These are phyloP conservation scores for Trypanosoma theileri DNA, from an alignment of 208 protist genomes.

Conservation along the genomic window DNA sequence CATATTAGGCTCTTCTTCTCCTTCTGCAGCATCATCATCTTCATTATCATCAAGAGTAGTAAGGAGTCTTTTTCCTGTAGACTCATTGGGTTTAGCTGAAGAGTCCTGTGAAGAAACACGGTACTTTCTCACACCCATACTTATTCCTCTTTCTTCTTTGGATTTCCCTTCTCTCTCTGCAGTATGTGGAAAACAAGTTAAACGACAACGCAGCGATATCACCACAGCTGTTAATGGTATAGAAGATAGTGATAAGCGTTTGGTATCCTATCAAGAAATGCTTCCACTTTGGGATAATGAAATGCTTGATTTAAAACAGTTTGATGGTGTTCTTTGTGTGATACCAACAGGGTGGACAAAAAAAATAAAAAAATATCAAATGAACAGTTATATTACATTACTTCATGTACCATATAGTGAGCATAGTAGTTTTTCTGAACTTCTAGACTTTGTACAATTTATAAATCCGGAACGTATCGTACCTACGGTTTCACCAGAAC, in stretches of 20 bases:
- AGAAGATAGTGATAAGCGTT: neutral
- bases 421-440: slow-evolving; percentile 82
- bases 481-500: slow-evolving; percentile 75
- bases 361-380: slow-evolving; percentile 16
- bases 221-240: neutral
- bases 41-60: slow-evolving; percentile 1
- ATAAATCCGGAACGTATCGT: slow-evolving; percentile 67
- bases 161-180: slow-evolving; percentile 33
- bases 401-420: slow-evolving; percentile 86
- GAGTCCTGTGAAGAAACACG: neutral
- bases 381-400: slow-evolving; percentile 35
- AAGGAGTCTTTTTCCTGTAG: slow-evolving; percentile 10
- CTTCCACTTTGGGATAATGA: slow-evolving; percentile 42
- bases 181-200: slow-evolving; percentile 8
- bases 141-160: slow-evolving; percentile 49
- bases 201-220: slow-evolving; percentile 1
- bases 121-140: slow-evolving; percentile 35
- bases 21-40: no score
- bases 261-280: neutral
- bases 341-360: slow-evolving; percentile 85
- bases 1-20: neutral
- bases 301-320: slow-evolving; percentile 40
- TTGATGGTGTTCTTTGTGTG: slow-evolving; percentile 68
- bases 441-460: slow-evolving; percentile 74
- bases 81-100: neutral